Evolutionary conservation across 2,329 filamentous ascomycete genomes (phyloP).

Genomic region (Penicillium polonicum): DNA sequence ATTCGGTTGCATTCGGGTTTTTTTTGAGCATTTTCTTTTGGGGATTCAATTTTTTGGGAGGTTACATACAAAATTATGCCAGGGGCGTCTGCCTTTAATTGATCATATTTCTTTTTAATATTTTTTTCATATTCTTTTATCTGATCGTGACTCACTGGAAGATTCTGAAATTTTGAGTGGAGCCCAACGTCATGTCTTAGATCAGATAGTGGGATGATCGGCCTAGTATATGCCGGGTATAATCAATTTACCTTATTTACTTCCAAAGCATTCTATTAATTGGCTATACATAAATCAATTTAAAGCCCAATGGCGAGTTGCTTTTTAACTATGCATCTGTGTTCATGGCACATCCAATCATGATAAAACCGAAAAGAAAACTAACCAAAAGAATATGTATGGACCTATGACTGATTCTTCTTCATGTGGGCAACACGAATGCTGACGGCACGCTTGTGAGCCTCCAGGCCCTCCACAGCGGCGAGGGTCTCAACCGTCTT

Average conservation of each 20-base stretch:
- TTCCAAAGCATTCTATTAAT: neutral
- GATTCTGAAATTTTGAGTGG: constrained; percentile 3
- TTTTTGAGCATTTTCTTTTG: neutral
- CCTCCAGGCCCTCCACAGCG: constrained; percentile 90
- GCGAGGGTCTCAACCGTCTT: constrained; percentile 91
- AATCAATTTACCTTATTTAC: neutral
- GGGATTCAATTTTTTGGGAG: neutral
- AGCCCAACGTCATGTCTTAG: constrained; percentile 8
- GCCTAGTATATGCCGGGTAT: neutral
- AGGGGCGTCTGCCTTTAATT: neutral
- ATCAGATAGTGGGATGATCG: constrained; percentile 7
- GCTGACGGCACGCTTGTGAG: constrained; percentile 74
- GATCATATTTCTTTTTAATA: neutral
- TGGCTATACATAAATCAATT: neutral
- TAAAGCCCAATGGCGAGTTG: neutral
- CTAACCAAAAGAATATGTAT: neutral
- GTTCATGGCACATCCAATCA: constrained; percentile 25
- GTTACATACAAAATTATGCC: constrained; percentile 6
- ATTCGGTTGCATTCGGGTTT: neutral
- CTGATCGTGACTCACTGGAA: neutral
- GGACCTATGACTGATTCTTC: constrained; percentile 23
- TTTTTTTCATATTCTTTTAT: neutral
- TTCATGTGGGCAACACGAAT: constrained; percentile 56
- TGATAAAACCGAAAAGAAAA: constrained; percentile 13
- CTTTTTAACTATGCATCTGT: constrained; percentile 18